Conservation (phyloP, 805 yeast genomes). For the Wickerhamomyces sydowiorum region DNA sequence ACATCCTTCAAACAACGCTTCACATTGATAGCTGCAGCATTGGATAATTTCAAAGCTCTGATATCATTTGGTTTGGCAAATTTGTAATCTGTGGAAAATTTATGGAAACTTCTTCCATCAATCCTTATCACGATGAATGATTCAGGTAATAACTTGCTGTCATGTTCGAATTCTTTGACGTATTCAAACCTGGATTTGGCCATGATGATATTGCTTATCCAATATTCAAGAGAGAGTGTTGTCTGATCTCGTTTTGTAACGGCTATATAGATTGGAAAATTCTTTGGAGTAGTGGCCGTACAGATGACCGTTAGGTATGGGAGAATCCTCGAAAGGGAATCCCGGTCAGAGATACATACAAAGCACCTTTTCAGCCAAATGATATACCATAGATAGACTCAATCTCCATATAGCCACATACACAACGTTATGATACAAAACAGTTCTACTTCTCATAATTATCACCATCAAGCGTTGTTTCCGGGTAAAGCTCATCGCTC, state of each 20-base stretch:
- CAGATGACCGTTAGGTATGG: too few relatives aligned
- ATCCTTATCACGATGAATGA: constrained; percentile 79
- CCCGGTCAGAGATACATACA: too few relatives aligned
- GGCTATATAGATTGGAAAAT: too few relatives aligned
- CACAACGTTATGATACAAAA: too few relatives aligned
- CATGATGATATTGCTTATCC: constrained; percentile 33
- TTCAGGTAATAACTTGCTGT: constrained; percentile 66
- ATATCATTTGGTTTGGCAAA: constrained; percentile 87
- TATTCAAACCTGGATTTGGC: constrained; percentile 87
- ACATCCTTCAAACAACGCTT: constrained; percentile 66
- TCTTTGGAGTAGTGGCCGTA: too few relatives aligned
- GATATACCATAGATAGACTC: too few relatives aligned
- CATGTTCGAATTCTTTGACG: constrained; percentile 76
- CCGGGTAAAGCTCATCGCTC: background rate
- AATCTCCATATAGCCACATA: too few relatives aligned
- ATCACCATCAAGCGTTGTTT: background rate
- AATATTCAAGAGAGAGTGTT: background rate
- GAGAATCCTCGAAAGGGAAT: too few relatives aligned
- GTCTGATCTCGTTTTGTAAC: background rate
- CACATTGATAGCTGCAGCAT: constrained; percentile 65
- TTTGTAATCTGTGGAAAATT: constrained; percentile 63
- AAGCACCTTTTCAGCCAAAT: too few relatives aligned
- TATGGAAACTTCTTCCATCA: constrained; percentile 94
- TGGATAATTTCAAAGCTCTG: constrained; percentile 75
- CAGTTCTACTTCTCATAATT: background rate